Conservation (phyloP, 305 asterid genomes). For the Fraxinus nigra region DNA sequence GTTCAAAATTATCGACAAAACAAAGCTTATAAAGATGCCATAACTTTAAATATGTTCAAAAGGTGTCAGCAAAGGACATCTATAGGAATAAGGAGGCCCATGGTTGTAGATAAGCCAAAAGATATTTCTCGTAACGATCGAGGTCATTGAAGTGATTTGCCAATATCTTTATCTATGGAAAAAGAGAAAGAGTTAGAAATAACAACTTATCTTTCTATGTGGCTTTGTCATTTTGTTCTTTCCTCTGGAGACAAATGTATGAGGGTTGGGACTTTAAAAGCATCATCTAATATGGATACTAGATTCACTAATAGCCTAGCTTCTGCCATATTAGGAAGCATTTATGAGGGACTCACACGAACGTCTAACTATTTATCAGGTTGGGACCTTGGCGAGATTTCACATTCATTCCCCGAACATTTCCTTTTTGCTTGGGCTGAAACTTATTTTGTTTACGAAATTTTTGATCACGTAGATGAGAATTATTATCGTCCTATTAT, state of each 20-base stretch:
- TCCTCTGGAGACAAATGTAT: neutral
- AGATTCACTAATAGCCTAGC: neutral
- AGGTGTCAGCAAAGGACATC: too few species aligned
- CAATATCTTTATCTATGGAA: neutral
- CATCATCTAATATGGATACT: neutral
- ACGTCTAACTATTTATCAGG: neutral
- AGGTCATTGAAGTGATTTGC: too few species aligned
- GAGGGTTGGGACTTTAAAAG: neutral
- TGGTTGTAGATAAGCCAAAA: neutral
- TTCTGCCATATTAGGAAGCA: neutral
- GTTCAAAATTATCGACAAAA: too few species aligned
- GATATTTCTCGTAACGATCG: neutral
- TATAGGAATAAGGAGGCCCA: too few species aligned
- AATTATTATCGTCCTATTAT: too few species aligned
- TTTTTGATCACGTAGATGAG: too few species aligned
- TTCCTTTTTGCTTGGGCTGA: neutral
- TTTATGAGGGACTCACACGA: neutral
- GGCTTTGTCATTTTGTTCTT: neutral
- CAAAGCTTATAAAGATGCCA: too few species aligned
- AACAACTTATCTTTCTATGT: too few species aligned
- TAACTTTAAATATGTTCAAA: too few species aligned
- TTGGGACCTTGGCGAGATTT: neutral
- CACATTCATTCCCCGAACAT: neutral
- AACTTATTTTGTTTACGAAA: too few species aligned
- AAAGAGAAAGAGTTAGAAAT: neutral